Conservation (phyloP, 495 filamentous ascomycete species). For the Margaritispora aquatica region DNA sequence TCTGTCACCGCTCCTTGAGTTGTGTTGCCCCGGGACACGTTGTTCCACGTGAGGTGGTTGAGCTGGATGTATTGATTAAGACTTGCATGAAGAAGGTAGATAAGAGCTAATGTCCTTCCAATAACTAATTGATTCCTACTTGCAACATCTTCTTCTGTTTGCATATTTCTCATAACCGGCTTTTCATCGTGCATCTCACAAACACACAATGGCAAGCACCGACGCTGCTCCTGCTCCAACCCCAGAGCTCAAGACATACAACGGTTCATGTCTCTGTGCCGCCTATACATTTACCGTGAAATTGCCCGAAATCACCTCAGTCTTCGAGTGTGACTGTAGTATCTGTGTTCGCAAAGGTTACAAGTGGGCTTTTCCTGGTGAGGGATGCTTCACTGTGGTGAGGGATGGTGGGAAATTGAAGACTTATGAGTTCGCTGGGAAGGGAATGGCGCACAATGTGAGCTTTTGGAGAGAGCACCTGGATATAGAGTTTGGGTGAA, state of each 20-base stretch:
- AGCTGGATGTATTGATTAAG: too few species aligned
- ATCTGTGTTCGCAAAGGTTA: constrained; percentile 41
- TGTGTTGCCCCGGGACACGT: background rate
- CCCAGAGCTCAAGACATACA: constrained; percentile 35
- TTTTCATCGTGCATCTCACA: background rate
- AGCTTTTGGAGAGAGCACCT: background rate
- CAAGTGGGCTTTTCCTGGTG: constrained; percentile 29
- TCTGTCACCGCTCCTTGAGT: background rate
- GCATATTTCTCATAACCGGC: too few species aligned
- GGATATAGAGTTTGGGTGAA: background rate
- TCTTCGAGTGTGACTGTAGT: constrained; percentile 44
- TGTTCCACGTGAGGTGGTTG: background rate
- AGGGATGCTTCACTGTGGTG: constrained; percentile 26
- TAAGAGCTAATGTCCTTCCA: too few species aligned
- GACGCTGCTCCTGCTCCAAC: too few species aligned
- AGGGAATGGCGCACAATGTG: constrained; percentile 11
- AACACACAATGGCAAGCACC: background rate
- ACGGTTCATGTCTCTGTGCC: constrained; percentile 52
- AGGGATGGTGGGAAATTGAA: constrained; percentile 10
- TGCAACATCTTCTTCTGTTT: too few species aligned
- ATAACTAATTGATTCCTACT: too few species aligned
- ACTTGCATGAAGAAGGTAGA: too few species aligned
- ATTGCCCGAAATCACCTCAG: constrained; percentile 35
- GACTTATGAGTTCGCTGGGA: constrained; percentile 14
- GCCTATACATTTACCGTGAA: constrained; percentile 40